A percentile compares a stretch with the other conserved stretches of the same genome.
Evolutionary conservation across 768 basidiomycete genomes (phyloP).

Genomic region (Termitomyces sp.): DNA sequence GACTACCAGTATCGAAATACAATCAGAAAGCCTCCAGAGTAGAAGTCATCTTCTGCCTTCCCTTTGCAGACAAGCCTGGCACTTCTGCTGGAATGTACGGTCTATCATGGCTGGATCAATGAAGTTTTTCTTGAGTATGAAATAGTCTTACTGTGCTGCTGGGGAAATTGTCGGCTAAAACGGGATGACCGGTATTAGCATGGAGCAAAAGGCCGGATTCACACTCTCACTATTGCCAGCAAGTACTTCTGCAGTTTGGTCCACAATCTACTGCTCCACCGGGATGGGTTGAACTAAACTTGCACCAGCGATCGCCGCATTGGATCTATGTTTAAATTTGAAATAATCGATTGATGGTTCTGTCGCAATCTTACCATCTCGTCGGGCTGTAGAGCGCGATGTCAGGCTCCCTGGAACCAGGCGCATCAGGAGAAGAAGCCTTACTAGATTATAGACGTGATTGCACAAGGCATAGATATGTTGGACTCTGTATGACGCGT

Average conservation of each 20-base stretch:
- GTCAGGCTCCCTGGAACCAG: not conserved
- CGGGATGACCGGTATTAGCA: conserved; percentile 14
- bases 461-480: conserved; percentile 53
- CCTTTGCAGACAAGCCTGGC: conserved; percentile 21
- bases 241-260: conserved; percentile 51
- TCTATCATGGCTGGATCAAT: conserved; percentile 19
- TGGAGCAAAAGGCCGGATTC: conserved; percentile 6
- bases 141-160: conserved; percentile 48
- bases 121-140: conserved; percentile 1
- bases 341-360: not conserved
- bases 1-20: not conserved
- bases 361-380: conserved; percentile 37
- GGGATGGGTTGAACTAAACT: conserved; percentile 64
- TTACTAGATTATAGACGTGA: conserved; percentile 50
- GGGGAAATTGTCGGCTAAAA: conserved; percentile 62
- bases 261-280: conserved; percentile 36
- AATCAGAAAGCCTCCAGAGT: not conserved
- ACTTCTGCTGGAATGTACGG: conserved; percentile 21
- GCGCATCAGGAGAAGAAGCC: conserved; percentile 13
- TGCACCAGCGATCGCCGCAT: conserved; percentile 62
- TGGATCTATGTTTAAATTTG: conserved; percentile 41
- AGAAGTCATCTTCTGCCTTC: conserved; percentile 3
- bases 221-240: conserved; percentile 70
- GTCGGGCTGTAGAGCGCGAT: conserved; percentile 41
- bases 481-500: conserved; percentile 39